Evolutionary conservation across 1,139 yeast species (phyloP).

Genomic region (Schwanniomyces etchellsii): DNA sequence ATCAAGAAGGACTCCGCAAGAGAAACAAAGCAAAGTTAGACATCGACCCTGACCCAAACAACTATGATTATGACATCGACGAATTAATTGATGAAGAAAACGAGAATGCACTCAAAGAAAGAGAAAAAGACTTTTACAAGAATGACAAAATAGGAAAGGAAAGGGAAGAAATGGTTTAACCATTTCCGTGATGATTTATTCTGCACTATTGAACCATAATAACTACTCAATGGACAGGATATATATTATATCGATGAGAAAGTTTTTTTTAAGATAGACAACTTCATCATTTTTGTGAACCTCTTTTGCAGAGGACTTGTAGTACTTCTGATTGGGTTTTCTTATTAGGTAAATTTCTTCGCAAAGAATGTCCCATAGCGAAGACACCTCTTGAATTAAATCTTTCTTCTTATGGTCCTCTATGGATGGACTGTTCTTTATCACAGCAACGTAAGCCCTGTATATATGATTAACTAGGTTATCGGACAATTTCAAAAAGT

Average conservation of each 20-base stretch:
- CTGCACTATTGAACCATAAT: not conserved
- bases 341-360: slow-evolving; percentile 7
- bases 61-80: slow-evolving; percentile 26
- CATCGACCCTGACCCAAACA: slow-evolving; percentile 30
- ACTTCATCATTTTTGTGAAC: slow-evolving; percentile 17
- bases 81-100: slow-evolving; percentile 26
- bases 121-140: slow-evolving; percentile 20
- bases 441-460: slow-evolving; percentile 11
- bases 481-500: slow-evolving; percentile 19
- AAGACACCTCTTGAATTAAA: slow-evolving; percentile 9
- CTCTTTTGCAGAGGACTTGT: slow-evolving; percentile 5
- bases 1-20: slow-evolving; percentile 14
- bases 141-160: slow-evolving; percentile 23
- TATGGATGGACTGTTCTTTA: slow-evolving; percentile 6
- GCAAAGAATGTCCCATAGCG: slow-evolving; percentile 8
- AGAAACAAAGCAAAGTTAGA: slow-evolving; percentile 28
- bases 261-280: slow-evolving; percentile 19
- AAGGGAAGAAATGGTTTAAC: slow-evolving; percentile 25
- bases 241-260: slow-evolving; percentile 13
- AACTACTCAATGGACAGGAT: not conserved
- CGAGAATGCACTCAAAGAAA: slow-evolving; percentile 16
- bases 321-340: slow-evolving; percentile 3
- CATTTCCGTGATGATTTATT: not conserved
- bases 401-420: slow-evolving; percentile 3
- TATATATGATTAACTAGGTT: slow-evolving; percentile 10